These are phyloP conservation scores for Penicillium crystallinum DNA, from an alignment of 495 filamentous ascomycete species.

Conservation along the genomic window DNA sequence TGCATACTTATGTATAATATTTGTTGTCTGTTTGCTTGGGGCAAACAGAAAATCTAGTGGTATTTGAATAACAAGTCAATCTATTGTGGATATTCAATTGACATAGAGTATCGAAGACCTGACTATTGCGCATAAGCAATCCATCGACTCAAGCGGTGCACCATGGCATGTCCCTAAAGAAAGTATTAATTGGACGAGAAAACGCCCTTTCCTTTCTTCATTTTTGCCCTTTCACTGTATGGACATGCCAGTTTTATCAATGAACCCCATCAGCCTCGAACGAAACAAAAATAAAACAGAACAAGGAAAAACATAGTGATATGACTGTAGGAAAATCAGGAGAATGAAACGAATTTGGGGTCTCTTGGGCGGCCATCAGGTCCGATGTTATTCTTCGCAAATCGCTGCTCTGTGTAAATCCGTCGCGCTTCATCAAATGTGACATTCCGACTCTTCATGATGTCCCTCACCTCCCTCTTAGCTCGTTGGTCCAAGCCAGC, in stretches of 20 bases:
- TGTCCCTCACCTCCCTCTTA: conserved; percentile 74
- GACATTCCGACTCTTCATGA: conserved; percentile 77
- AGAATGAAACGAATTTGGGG: conserved; percentile 93
- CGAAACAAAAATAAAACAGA: not conserved
- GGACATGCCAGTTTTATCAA: not conserved
- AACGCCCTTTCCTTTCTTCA: not conserved
- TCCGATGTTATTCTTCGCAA: conserved; percentile 81
- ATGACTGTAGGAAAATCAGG: conserved; percentile 36
- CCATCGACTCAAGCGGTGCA: not conserved
- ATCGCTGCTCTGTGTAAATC: conserved; percentile 76
- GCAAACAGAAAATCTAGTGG: not conserved
- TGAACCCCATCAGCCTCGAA: not conserved
- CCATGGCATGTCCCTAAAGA: not conserved
- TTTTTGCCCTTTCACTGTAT: too few species aligned
- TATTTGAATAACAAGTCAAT: not conserved
- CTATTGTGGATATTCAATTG: not conserved
- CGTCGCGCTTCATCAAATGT: conserved; percentile 88
- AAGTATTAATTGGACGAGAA: not conserved
- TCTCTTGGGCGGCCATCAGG: conserved; percentile 83
- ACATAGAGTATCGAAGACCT: not conserved
- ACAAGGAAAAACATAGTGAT: too few species aligned
- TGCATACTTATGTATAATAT: not conserved
- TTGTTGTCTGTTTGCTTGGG: not conserved
- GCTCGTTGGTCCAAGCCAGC: conserved; percentile 71
- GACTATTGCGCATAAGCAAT: not conserved